Evolutionary conservation across 2,329 filamentous ascomycete species (phyloP), one percentile per base, ranked within the genome.

Genomic region (Pezicula neosporulosa): DNA sequence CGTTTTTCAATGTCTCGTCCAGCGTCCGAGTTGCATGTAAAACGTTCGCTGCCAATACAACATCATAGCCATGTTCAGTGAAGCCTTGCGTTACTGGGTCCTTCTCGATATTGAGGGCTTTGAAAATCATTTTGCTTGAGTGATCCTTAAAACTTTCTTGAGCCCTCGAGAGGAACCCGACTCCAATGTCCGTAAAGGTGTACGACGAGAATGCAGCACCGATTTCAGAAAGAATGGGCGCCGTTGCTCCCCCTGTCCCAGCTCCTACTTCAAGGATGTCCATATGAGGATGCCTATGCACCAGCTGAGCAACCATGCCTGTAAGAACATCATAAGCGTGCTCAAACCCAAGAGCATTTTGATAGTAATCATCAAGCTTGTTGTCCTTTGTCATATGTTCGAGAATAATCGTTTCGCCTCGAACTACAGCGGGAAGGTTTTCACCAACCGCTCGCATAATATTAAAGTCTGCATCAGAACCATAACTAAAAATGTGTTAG

Each of bases 211-310:
- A 35, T 30, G 43, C 27, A 42, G n/a, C 7, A n/a, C 19, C 19
- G 21, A 42, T 42, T 16, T 16, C 39, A 13, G 15, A 43, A 18
- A 30, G 47, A 21, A 43, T 21, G n/a, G 39, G 19, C 2, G 39
- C 6, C 1, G 39, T 42, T 16, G 39, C 12, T 6, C 13, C 38
- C 19, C 38, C 38, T n/a, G 38, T 42, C 13, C 38, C 38, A 19
- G 13, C 44, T 33, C 73, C 73, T 15, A 71, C 60, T 45, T 75
- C 72, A 1, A 75, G 60, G 19, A 74, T 63, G 4, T 65, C 62
- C 7, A 70, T 58, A 2, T 50, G 52, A 0, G 70, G 67, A 19
- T 65, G 66, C 45, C 71, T 63, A 50, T 73, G 66, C 18, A 27
- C 44, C 5, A 63, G 33, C 35, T 56, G 54, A 4, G 18, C 16